Evolutionary conservation across 805 yeast species (phyloP).

Genomic region (Ogataea neopini): DNA sequence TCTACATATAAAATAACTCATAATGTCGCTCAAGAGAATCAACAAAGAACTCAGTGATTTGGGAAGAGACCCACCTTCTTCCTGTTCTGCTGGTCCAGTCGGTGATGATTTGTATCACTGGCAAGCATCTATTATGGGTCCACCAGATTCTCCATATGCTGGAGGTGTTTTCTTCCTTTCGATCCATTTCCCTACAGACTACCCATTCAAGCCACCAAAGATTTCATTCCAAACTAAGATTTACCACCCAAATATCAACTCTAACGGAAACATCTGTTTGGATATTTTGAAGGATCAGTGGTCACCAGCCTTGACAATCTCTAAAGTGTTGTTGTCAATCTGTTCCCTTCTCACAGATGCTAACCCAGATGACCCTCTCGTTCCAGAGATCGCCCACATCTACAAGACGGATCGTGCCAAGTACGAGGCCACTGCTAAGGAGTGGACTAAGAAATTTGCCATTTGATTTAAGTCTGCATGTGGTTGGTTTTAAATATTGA

Average conservation of each 20-base stretch:
- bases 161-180: conserved; percentile 92
- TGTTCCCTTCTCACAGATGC: conserved; percentile 97
- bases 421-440: conserved; percentile 95
- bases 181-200: conserved; percentile 98
- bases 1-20: conserved; percentile 1
- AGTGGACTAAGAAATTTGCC: conserved; percentile 98
- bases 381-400: conserved; percentile 96
- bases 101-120: conserved; percentile 98
- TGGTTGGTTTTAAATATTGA: conserved; percentile 3
- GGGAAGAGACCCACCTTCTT: conserved; percentile 98
- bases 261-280: conserved; percentile 93
- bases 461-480: conserved; percentile 46
- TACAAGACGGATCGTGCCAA: conserved; percentile 92
- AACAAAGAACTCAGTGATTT: conserved; percentile 93
- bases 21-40: conserved; percentile 92
- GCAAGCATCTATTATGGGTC: conserved; percentile 99
- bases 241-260: conserved; percentile 96
- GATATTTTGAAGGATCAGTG: conserved; percentile 97
- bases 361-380: conserved; percentile 98
- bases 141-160: conserved; percentile 85
- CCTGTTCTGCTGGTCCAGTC: conserved; percentile 98
- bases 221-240: conserved; percentile 90
- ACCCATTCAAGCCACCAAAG: conserved; percentile 98
- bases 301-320: conserved; percentile 97
- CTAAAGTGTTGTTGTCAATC: conserved; percentile 91